A percentile compares a stretch with the other conserved stretches of the same genome.
These are phyloP conservation scores for Trichoderma sp. DNA, from an alignment of 2,329 filamentous ascomycete genomes.

Conservation along the genomic window DNA sequence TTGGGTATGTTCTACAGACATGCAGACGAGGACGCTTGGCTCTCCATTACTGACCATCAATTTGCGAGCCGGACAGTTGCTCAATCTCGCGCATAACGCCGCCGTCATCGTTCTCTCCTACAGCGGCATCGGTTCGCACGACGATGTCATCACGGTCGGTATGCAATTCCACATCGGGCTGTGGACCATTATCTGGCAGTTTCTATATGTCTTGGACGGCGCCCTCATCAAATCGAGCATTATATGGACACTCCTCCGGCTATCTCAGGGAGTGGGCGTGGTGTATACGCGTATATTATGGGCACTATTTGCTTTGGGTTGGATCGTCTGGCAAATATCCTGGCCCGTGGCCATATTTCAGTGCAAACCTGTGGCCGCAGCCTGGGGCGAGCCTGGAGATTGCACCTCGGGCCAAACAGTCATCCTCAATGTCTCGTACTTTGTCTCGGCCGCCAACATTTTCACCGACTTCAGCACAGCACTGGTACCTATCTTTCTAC, in stretches of 20 bases:
- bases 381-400: constrained; percentile 6
- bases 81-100: constrained; percentile 8
- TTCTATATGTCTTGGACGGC: constrained; percentile 5
- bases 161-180: constrained; percentile 10
- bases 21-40: too few relatives aligned
- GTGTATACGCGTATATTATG: not conserved
- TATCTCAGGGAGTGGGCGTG: not conserved
- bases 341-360: constrained; percentile 9
- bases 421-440: constrained; percentile 16
- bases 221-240: constrained; percentile 11
- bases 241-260: constrained; percentile 2
- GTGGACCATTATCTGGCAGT: constrained; percentile 12
- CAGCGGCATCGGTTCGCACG: not conserved
- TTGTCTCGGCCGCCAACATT: constrained; percentile 9
- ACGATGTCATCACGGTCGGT: constrained; percentile 9
- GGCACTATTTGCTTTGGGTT: not conserved
- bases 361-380: constrained; percentile 3
- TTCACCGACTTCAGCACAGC: constrained; percentile 2
- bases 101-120: constrained; percentile 2
- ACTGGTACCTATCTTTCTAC: constrained; percentile 3
- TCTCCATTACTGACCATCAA: too few relatives aligned
- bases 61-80: not conserved
- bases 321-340: constrained; percentile 5
- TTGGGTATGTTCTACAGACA: not conserved
- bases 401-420: not conserved